These are phyloP conservation scores for Metschnikowia henanensis DNA, from an alignment of 805 yeast species.

Conservation along the genomic window DNA sequence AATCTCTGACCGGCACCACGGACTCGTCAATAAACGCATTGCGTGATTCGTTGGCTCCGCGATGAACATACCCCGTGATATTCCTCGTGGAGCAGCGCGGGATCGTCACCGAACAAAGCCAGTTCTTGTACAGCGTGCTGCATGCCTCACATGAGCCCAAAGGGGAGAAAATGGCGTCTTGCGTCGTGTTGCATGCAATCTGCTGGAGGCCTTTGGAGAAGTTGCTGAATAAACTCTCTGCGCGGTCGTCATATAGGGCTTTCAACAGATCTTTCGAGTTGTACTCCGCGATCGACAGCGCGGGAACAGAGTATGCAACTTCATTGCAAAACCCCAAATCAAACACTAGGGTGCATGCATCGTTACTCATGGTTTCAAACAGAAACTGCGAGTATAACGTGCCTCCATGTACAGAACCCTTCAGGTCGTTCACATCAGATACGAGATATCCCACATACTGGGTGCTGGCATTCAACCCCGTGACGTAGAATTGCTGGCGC, in stretches of 20 bases:
- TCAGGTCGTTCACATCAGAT: conserved; percentile 37
- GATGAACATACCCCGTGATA: conserved; percentile 41
- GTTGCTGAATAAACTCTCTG: conserved; percentile 54
- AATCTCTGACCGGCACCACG: conserved; percentile 54
- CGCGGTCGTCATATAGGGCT: conserved; percentile 61
- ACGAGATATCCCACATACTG: conserved; percentile 65
- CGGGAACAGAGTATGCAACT: conserved; percentile 89
- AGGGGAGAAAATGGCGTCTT: conserved; percentile 72
- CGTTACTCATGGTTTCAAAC: conserved; percentile 54
- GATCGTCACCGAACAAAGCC: conserved; percentile 88
- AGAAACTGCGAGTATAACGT: conserved; percentile 54
- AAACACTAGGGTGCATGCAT: conserved; percentile 72
- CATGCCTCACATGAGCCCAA: conserved; percentile 75
- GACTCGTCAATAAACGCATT: conserved; percentile 53
- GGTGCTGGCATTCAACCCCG: conserved; percentile 60
- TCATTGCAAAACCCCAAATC: conserved; percentile 73
- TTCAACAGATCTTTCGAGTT: conserved; percentile 18
- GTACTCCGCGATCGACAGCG: conserved; percentile 19
- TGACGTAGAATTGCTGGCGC: conserved; percentile 62
- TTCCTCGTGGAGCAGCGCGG: conserved; percentile 75
- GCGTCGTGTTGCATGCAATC: conserved; percentile 68
- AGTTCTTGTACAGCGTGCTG: conserved; percentile 64
- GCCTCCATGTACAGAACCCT: conserved; percentile 53
- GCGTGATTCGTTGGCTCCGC: conserved; percentile 56
- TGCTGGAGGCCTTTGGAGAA: conserved; percentile 78